Evolutionary conservation across 129 eudicot genomes (phyloP).

Genomic region (Flaveria robusta): DNA sequence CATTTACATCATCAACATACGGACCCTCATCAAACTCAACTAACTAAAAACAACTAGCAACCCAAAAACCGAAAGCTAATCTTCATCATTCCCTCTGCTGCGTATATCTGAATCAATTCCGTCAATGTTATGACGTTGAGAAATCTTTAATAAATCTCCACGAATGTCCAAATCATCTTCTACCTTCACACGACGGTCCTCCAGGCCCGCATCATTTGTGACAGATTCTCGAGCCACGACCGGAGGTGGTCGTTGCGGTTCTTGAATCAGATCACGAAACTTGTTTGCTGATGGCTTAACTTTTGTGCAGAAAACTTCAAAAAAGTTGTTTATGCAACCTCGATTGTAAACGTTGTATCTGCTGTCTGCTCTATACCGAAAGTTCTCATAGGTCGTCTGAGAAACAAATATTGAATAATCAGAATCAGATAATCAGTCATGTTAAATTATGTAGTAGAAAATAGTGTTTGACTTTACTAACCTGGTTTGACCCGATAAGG

Average conservation of each 20-base stretch:
- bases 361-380: conserved; percentile 81
- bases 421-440: neutral
- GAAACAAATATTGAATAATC: neutral
- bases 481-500: conserved; percentile 93
- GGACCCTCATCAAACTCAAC: conserved; percentile 53
- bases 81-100: conserved; percentile 58
- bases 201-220: conserved; percentile 37
- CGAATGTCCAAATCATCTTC: conserved; percentile 75
- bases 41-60: conserved; percentile 34
- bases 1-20: conserved; percentile 40
- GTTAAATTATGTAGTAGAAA: neutral
- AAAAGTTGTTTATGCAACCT: conserved; percentile 75
- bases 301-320: conserved; percentile 77
- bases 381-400: conserved; percentile 95
- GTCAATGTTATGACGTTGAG: conserved; percentile 77
- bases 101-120: conserved; percentile 61
- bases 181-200: conserved; percentile 57
- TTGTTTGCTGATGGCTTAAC: conserved; percentile 78
- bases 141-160: conserved; percentile 70
- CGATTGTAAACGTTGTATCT: conserved; percentile 65
- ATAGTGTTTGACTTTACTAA: conserved; percentile 28
- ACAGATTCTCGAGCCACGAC: conserved; percentile 40
- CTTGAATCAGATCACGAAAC: conserved; percentile 54
- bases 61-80: conserved; percentile 35
- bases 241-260: conserved; percentile 40